Evolutionary conservation across 2,329 filamentous ascomycete genomes (phyloP), one percentile per base, ranked within the genome.

Genomic region (Sphaerulina vaccinii): DNA sequence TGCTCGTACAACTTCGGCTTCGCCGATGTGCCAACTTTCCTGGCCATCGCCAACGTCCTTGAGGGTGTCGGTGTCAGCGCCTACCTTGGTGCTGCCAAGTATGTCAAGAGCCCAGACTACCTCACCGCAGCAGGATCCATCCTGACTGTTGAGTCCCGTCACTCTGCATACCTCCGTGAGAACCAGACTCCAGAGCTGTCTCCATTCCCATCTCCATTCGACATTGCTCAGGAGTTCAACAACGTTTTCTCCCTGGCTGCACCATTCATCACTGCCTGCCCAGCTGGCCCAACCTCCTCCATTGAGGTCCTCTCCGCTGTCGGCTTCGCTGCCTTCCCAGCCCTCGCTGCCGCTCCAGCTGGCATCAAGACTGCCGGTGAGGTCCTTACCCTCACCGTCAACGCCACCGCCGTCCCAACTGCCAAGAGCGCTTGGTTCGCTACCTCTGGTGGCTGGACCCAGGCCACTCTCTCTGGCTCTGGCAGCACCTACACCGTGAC

Each of bases 211-310:
- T 74, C 80, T 57, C 69, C 83, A 6, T 85, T 84, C 62, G 83
- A 85, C 59, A 75, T 78, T 21, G 81, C 83, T 0, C 74, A 86
- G 38, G 68, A 70, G 59, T 75, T 80, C 65, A 77, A 83, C 68
- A 68, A 78, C 61, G 82, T 87, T 42, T 85, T 77, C 73, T 83
- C 82, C 2, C 76, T 87, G 18, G 84, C 84, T 0, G 75, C 81
- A 0, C 73, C 73, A 44, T 86, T 86, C 70, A 84, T 87, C 65
- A 73, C 66, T 4, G 65, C 68, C 2, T 86, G 82, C 68, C 81
- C 83, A 2, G 56, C 70, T 4, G 71, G 68, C 59, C 81, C 83
- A 1, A 78, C 87, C 64, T n/a, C 16, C 16, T 39, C 45, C 8
- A n/a, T 39, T 15, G 36, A 22, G 22, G 22, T 48, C 18, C 21